Evolutionary conservation across 129 eudicot genomes (phyloP), one percentile per base, ranked within the genome.

Genomic region (Ambrosia artemisiifolia): DNA sequence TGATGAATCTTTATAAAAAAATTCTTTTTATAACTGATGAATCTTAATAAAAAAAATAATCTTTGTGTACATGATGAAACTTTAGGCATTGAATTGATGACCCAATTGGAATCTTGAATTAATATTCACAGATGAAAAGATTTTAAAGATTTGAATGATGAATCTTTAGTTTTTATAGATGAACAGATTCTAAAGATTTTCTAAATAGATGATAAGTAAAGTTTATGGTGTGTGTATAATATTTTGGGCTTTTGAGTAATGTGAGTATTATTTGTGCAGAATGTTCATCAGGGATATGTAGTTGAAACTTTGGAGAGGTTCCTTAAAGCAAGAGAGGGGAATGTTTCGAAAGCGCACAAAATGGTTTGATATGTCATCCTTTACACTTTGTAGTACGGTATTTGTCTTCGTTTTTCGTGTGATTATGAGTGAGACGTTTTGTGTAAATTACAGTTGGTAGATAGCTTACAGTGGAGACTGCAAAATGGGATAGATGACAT

Each of bases 301-400:
- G 83, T 70, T 35, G 88, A 88, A 74, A 70, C 88, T 54, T 73
- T 85, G 74, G 76, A 70, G 71, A 90, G 95, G 36, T 88, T 88
- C 71, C 82, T 88, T 36, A 85, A 83, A 73, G 95, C 95, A 43
- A 88, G 95, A 79, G 95, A 88, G 44, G 86, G 95, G 43, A 79
- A 88, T 84, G 87, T 81, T 74, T 5, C 71, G 12, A 85, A 85
- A 77, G 89, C 91, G 64, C 80, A 88, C 75, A 83, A 83, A 44
- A 88, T 88, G 95, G 95, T 88, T 59, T 60, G 61, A 72, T 55
- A 43, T 36, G 2, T 35, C 54, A 73, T 73, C 72, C 61, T 33
- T 48, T 54, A 13, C 14, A 18, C 47, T 18, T 38, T 7, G 57
- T 55, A 19, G 6, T 7, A 47, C 65, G 70, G 49, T 18, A 50